Conservation (phyloP, 2,329 filamentous ascomycete genomes). For the Blumeria hordei region DNA sequence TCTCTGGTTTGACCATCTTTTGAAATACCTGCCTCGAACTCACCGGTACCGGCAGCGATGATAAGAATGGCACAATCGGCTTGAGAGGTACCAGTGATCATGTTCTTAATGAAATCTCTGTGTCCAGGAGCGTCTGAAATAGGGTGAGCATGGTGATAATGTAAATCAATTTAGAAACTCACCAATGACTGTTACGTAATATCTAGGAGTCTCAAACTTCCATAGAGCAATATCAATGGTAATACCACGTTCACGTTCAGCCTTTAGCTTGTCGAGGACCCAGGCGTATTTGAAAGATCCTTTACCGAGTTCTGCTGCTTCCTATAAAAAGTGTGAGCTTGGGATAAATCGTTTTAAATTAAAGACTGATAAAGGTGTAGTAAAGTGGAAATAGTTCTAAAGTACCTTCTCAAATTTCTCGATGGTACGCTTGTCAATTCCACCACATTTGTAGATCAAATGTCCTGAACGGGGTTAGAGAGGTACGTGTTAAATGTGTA, state of each 20-base stretch:
- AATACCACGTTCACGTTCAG: constrained; percentile 99
- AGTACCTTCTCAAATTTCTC: constrained; percentile 99
- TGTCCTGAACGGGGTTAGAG: constrained; percentile 30
- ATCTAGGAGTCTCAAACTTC: constrained; percentile 99
- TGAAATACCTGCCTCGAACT: constrained; percentile 99
- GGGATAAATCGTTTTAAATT: no score
- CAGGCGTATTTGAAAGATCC: constrained; percentile 99
- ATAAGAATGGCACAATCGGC: constrained; percentile 99
- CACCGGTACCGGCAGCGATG: constrained; percentile 99
- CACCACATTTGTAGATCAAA: constrained; percentile 99
- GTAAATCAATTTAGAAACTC: no score
- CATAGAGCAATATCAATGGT: constrained; percentile 99
- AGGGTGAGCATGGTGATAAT: background rate
- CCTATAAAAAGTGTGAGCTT: constrained; percentile 32
- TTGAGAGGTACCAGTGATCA: constrained; percentile 99
- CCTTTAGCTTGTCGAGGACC: constrained; percentile 99
- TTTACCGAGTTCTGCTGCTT: constrained; percentile 98
- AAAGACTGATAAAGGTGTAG: constrained; percentile 3
- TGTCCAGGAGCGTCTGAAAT: constrained; percentile 75
- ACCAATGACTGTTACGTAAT: constrained; percentile 96
- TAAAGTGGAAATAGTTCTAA: background rate
- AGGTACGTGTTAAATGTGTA: constrained; percentile 2
- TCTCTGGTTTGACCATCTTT: constrained; percentile 99
- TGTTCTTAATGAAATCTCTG: constrained; percentile 99
- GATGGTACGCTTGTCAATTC: constrained; percentile 99